These are phyloP conservation scores for Aspergillus sp. DNA, from an alignment of 2,329 filamentous ascomycete species.

Conservation along the genomic window DNA sequence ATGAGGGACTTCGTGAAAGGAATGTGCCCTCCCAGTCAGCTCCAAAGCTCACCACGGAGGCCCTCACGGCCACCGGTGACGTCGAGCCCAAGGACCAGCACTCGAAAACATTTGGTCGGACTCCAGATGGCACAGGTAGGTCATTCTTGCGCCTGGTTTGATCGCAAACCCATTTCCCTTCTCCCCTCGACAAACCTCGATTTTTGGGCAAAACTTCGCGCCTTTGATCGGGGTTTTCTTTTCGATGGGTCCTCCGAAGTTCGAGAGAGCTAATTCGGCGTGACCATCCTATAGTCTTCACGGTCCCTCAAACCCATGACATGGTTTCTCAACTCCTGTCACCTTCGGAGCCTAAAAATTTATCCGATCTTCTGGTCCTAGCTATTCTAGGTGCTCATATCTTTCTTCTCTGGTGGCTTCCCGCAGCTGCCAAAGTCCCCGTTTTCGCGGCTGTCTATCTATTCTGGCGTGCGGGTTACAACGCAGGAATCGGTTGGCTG, in stretches of 20 bases:
- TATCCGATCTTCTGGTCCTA: conserved; percentile 80
- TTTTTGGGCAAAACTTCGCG: too few relatives aligned
- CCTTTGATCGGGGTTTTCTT: too few relatives aligned
- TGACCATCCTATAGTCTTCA: conserved; percentile 68
- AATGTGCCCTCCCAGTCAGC: conserved; percentile 37
- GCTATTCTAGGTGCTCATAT: conserved; percentile 75
- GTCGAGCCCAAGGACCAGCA: conserved; percentile 50
- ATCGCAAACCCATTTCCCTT: not conserved
- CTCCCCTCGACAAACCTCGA: not conserved
- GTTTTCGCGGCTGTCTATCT: conserved; percentile 81
- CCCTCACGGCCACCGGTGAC: conserved; percentile 34
- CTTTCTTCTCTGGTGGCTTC: conserved; percentile 70
- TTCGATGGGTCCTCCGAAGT: not conserved
- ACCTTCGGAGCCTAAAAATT: conserved; percentile 90
- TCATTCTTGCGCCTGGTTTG: conserved; percentile 29
- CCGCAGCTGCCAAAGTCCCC: conserved; percentile 66
- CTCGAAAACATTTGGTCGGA: conserved; percentile 85
- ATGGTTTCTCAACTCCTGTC: conserved; percentile 98
- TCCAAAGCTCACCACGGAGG: conserved; percentile 50
- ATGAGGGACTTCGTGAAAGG: conserved; percentile 50
- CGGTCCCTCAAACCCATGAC: conserved; percentile 93
- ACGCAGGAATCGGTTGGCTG: conserved; percentile 87
- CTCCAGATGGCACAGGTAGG: conserved; percentile 86
- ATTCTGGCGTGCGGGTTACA: conserved; percentile 91
- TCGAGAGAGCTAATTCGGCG: conserved; percentile 16